phyloP scores from a whole-genome alignment of 1,284 basidiomycete species.

The Cerioporus squamosus region DNA sequence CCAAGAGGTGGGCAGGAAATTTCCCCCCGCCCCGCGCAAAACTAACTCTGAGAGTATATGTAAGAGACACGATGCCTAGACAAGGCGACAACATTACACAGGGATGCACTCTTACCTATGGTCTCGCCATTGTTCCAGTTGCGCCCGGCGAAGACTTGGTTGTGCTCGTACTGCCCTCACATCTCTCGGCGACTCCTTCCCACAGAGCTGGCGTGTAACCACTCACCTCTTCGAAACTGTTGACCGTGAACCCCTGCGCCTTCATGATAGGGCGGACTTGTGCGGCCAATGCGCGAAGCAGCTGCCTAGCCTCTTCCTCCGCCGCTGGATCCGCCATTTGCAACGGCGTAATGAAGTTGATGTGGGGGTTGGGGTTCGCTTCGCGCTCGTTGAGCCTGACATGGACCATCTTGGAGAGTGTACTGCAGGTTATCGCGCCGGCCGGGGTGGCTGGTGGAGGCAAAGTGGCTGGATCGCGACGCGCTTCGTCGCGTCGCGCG shows the following conservation, averaged over 20 bases:
- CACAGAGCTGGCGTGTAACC: neutral
- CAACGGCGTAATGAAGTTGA: conserved; percentile 78
- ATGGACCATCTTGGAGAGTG: conserved; percentile 60
- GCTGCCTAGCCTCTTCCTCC: conserved; percentile 64
- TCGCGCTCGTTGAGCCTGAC: conserved; percentile 70
- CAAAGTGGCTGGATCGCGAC: neutral
- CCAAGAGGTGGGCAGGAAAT: conserved; percentile 65
- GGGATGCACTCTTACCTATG: conserved; percentile 53
- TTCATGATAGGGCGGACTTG: conserved; percentile 85
- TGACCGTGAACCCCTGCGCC: conserved; percentile 71
- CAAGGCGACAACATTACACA: neutral
- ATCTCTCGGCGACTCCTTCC: neutral
- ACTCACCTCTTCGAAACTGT: conserved; percentile 78
- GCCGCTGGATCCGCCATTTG: conserved; percentile 42
- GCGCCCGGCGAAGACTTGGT: conserved; percentile 74
- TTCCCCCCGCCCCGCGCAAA: conserved; percentile 60
- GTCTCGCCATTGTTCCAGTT: conserved; percentile 84
- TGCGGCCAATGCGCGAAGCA: conserved; percentile 76
- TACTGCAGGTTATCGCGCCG: neutral
- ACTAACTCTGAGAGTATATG: conserved; percentile 61
- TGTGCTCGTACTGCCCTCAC: conserved; percentile 67
- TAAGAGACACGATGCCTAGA: neutral
- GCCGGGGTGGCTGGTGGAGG: neutral
- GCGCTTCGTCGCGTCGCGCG: conserved; percentile 10
- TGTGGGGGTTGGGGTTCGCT: conserved; percentile 70